These are phyloP conservation scores for Lactarius evosmus DNA, from an alignment of 768 basidiomycete genomes.

Conservation along the genomic window DNA sequence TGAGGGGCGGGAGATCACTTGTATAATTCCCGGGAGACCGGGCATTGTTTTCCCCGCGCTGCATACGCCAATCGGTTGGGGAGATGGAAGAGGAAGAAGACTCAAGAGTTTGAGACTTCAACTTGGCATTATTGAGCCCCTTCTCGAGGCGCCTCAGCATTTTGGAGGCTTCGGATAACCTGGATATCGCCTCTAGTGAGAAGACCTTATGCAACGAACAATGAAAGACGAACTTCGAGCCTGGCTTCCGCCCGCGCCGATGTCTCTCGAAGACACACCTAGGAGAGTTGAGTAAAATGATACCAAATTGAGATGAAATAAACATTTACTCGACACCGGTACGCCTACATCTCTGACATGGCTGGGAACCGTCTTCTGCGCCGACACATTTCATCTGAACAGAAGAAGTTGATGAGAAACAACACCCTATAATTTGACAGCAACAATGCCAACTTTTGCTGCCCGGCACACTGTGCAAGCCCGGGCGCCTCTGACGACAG, in stretches of 20 bases:
- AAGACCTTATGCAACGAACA: slow-evolving; percentile 9
- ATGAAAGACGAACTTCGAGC: slow-evolving; percentile 67
- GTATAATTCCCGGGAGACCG: slow-evolving; percentile 38
- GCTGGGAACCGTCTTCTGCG: slow-evolving; percentile 77
- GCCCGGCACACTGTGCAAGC: slow-evolving; percentile 84
- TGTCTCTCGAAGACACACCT: slow-evolving; percentile 89
- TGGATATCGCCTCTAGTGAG: slow-evolving; percentile 34
- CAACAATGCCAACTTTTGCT: slow-evolving; percentile 57
- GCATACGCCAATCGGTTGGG: slow-evolving; percentile 27
- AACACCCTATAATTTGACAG: slow-evolving; percentile 23
- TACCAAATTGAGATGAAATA: slow-evolving; percentile 22
- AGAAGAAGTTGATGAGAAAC: slow-evolving; percentile 11
- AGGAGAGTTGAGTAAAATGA: slow-evolving; percentile 24
- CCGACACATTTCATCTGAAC: slow-evolving; percentile 88
- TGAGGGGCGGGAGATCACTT: slow-evolving; percentile 51
- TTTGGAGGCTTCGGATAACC: slow-evolving; percentile 85
- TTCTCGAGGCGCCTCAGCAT: slow-evolving; percentile 87
- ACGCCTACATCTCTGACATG: slow-evolving; percentile 81
- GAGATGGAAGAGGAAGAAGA: slow-evolving; percentile 38
- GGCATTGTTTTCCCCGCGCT: slow-evolving; percentile 15
- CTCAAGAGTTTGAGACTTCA: slow-evolving; percentile 51
- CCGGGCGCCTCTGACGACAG: slow-evolving; percentile 49
- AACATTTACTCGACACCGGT: slow-evolving; percentile 55
- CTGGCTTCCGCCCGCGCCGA: slow-evolving; percentile 82
- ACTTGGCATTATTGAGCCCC: slow-evolving; percentile 71